These are phyloP conservation scores for Cystobasidium ongulense DNA, from an alignment of 768 basidiomycete genomes.

Conservation along the genomic window DNA sequence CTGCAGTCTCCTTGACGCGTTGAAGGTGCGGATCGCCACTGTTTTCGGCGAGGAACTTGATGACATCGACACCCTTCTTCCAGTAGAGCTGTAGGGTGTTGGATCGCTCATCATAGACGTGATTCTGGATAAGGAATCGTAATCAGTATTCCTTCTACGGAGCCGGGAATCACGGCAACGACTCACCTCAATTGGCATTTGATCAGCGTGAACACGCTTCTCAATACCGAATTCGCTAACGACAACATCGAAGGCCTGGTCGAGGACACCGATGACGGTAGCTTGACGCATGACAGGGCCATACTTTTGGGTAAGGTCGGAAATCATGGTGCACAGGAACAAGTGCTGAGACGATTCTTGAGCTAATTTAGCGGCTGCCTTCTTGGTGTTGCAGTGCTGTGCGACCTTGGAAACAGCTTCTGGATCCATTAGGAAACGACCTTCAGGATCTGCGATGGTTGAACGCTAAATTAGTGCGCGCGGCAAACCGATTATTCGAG, in stretches of 20 bases:
- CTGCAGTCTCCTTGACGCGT: constrained; percentile 86
- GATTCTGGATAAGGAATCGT: constrained; percentile 54
- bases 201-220: constrained; percentile 95
- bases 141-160: not conserved
- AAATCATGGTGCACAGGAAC: constrained; percentile 86
- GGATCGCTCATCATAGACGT: constrained; percentile 89
- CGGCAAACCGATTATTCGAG: not conserved
- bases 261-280: constrained; percentile 90
- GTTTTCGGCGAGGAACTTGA: constrained; percentile 87
- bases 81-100: constrained; percentile 92
- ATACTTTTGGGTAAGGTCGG: constrained; percentile 86
- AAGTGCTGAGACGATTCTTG: constrained; percentile 95
- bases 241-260: constrained; percentile 92
- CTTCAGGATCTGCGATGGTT: constrained; percentile 61
- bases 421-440: constrained; percentile 79
- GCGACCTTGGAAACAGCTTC: constrained; percentile 96
- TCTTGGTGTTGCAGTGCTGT: constrained; percentile 72
- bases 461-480: not conserved
- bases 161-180: not conserved
- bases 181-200: constrained; percentile 93
- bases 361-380: constrained; percentile 80
- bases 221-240: constrained; percentile 97
- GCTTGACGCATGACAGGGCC: constrained; percentile 92
- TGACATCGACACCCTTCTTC: constrained; percentile 76
- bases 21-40: constrained; percentile 92